phyloP scores from a whole-genome alignment of 176 grass and related monocot genomes.

The Carex myosuroides region DNA sequence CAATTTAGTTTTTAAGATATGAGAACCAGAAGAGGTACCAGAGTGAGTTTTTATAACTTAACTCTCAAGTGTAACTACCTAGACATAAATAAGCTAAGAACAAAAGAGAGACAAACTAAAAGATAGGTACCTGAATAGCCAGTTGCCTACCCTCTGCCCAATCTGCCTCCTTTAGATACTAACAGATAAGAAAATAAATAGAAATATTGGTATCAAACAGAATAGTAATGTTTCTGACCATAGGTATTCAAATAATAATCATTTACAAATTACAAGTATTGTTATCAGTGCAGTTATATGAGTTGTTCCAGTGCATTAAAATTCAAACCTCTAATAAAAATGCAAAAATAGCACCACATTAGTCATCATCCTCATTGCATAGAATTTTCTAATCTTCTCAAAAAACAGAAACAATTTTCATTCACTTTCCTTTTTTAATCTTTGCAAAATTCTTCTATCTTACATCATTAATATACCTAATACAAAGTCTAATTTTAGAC shows the following conservation, averaged over 20 bases:
- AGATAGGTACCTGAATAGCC: constrained; percentile 68
- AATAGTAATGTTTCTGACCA: neutral
- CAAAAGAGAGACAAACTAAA: constrained; percentile 4
- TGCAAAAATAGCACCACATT: too few species aligned
- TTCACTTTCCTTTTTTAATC: too few species aligned
- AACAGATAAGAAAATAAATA: constrained; percentile 7
- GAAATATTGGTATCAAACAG: neutral
- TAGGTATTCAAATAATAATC: neutral
- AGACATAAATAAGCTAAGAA: neutral
- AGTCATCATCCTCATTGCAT: too few species aligned
- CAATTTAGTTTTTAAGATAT: neutral
- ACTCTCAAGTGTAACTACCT: neutral
- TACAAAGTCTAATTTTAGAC: too few species aligned
- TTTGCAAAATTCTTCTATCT: too few species aligned
- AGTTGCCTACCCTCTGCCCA: constrained; percentile 91
- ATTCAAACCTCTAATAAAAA: too few species aligned
- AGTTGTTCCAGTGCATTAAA: too few species aligned
- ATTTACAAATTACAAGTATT: neutral
- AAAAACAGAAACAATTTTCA: too few species aligned
- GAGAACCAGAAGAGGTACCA: neutral
- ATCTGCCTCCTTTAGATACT: constrained; percentile 93
- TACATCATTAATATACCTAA: too few species aligned
- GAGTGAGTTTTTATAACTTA: neutral
- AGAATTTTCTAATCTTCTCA: too few species aligned
- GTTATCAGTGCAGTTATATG: too few species aligned